A percentile compares a stretch with the other conserved stretches of the same genome.
phyloP scores from a whole-genome alignment of 225 moss, liverwort and hornwort genomes.

The Sphagnum contortum region DNA sequence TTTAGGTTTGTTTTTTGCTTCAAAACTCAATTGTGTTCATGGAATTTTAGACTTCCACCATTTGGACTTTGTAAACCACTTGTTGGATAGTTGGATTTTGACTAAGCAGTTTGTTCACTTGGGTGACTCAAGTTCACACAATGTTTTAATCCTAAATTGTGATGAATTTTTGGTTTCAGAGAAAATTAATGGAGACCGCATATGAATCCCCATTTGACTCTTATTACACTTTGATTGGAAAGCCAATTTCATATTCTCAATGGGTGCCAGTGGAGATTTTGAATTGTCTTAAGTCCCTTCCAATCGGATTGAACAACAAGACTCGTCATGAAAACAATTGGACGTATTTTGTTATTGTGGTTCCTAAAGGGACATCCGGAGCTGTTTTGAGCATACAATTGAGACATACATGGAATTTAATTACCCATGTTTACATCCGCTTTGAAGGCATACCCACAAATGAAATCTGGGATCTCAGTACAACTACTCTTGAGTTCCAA shows the following conservation, averaged over 20 bases:
- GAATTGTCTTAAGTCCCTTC: too few species aligned
- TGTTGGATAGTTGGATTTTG: too few species aligned
- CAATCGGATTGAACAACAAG: too few species aligned
- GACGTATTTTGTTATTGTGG: slow-evolving; percentile 37
- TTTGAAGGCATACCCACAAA: slow-evolving; percentile 49
- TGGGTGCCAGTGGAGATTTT: slow-evolving; percentile 30
- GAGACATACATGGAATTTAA: slow-evolving; percentile 16
- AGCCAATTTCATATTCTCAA: slow-evolving; percentile 11
- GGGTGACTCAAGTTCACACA: too few species aligned
- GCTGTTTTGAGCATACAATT: slow-evolving; percentile 52
- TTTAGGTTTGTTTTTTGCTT: too few species aligned
- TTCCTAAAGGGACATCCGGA: slow-evolving; percentile 63
- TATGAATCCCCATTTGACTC: slow-evolving; percentile 70
- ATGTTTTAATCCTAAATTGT: too few species aligned
- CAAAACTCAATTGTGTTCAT: too few species aligned
- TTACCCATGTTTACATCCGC: slow-evolving; percentile 41
- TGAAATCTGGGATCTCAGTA: slow-evolving; percentile 35
- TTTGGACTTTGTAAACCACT: too few species aligned
- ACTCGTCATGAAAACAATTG: slow-evolving; percentile 30
- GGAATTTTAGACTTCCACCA: too few species aligned
- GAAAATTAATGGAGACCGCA: slow-evolving; percentile 40
- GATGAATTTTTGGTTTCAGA: slow-evolving; percentile 23
- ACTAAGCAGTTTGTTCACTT: too few species aligned
- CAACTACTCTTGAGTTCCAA: slow-evolving; percentile 1
- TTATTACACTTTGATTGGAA: slow-evolving; percentile 28